Conservation (phyloP, 495 filamentous ascomycete genomes). For the Saxophila tyrrhenica region DNA sequence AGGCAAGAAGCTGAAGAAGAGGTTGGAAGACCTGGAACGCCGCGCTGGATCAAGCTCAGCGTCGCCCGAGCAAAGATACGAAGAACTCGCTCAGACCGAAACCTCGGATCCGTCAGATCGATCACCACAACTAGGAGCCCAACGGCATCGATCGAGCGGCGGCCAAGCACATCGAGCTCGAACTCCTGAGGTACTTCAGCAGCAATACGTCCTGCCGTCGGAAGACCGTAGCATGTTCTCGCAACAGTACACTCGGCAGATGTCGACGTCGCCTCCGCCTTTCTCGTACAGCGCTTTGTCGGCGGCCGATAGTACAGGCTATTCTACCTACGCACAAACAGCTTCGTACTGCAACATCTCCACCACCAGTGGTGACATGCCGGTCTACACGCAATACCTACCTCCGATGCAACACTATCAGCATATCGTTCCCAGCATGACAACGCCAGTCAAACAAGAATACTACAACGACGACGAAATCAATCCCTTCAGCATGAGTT, state of each 20-base stretch:
- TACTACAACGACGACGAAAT: conserved; percentile 53
- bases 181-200: conserved; percentile 24
- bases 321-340: conserved; percentile 50
- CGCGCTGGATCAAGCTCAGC: conserved; percentile 73
- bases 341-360: conserved; percentile 52
- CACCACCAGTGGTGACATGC: conserved; percentile 43
- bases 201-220: conserved; percentile 22
- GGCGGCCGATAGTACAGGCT: conserved; percentile 53
- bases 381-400: conserved; percentile 51
- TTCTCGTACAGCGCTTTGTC: conserved; percentile 60
- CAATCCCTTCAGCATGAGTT: conserved; percentile 65
- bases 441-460: conserved; percentile 51
- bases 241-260: conserved; percentile 59
- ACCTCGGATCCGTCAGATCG: conserved; percentile 11
- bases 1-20: conserved; percentile 99
- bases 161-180: conserved; percentile 17
- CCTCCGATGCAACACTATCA: conserved; percentile 46
- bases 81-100: conserved; percentile 34
- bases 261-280: conserved; percentile 59
- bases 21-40: conserved; percentile 90
- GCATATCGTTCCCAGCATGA: conserved; percentile 56
- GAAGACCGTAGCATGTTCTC: conserved; percentile 46
- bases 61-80: conserved; percentile 53
- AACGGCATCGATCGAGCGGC: conserved; percentile 34
- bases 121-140: conserved; percentile 6